Evolutionary conservation across 1,284 basidiomycete genomes (phyloP), one percentile per base, ranked within the genome.

Genomic region (Cutaneotrichosporon daszewskae): DNA sequence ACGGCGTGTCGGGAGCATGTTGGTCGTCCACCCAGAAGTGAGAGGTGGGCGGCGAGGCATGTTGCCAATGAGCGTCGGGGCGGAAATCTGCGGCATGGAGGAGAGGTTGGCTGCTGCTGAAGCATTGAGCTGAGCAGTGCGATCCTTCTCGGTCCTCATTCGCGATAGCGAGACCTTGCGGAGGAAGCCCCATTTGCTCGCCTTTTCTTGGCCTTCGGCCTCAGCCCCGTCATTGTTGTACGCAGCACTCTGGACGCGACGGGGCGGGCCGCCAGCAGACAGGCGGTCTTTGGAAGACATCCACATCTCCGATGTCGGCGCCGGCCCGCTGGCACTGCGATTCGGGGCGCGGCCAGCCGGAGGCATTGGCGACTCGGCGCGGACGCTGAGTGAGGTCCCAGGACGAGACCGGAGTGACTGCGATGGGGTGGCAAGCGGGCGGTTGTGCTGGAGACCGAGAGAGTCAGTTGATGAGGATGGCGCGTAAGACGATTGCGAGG

Each of bases 111-210:
- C 56, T 12, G 58, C 55, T 7, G 63, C 65, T 13, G 61, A 62
- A 8, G 58, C 57, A 3, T 50, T 42, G 2, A 68, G 38, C 22
- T 54, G 47, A 8, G 54, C 49, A 9, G 37, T 27, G 18, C 24
- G 32, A 20, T 47, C 54, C 48, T 57, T 55, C 3, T 62, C 59
- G 11, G 53, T 37, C 4, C 51, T 40, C 17, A 52, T 37, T 13
- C 51, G 46, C 18, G 87, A 84, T 85, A 91, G 90, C 10, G 87
- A 91, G 85, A 95, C 91, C 74, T 95, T 95, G 72, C 90, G 88
- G 49, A 95, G 74, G 73, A 95, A 92, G 3, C 90, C 87, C 87
- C 88, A 92, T 47, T 85, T 81, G 29, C 24, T 45, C 11, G 8
- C 24, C 32, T 34, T 41, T 10, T 32, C 24, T 11, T 41, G 22